Base-by-base conservation (phyloP, 495 filamentous ascomycete genomes). In the Aspergillus kassunensis region DNA sequence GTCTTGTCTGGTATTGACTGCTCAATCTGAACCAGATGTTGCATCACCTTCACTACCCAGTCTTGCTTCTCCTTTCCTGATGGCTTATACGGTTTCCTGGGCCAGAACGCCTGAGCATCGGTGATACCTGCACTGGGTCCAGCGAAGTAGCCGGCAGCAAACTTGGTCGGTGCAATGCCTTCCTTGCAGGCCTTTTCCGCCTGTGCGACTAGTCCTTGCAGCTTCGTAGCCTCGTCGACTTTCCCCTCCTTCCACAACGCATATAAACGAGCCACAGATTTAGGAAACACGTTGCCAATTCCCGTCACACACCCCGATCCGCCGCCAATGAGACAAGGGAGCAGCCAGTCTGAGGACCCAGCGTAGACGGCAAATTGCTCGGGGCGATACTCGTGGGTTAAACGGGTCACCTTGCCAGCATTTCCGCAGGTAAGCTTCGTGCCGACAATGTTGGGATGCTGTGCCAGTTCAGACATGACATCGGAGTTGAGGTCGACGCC, bases 151-250 rank as follows among this genome's bases (percentile, higher is more conserved):
- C 75, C 73, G 0, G 79, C 79, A 0, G 79, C 84, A 59, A 81
- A 82, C 64, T 87, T 88, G 12, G 81, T 85, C 0, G 75, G 72
- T 20, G 82, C 80, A 53, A 87, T 86, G 3, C 87, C 85, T 53
- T 90, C 81, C 61, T 91, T 93, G 44, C 84, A 86, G 4, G 82
- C 81, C 81, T 87, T 92, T 71, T 95, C 89, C 15, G 86, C 89
- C 47, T 82, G 68, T 12, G 88, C 85, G 6, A 91, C 77, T 36
- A 88, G 68, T 13, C 82, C 80, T 68, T 93, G 89, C 66, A 91
- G 69, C 52, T 77, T 78, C 60, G 79, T 70, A 0, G 89, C 88
- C 60, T 89, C 82, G 9, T 76, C 70, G 18, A 80, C 54, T 57
- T 85, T 77, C 18, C 87, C 88, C 16, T 70, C 67, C 42, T 73